Evolutionary conservation across 225 moss, liverwort and hornwort genomes (phyloP), one percentile per base, ranked within the genome.

Genomic region (Pleurozium schreberi): DNA sequence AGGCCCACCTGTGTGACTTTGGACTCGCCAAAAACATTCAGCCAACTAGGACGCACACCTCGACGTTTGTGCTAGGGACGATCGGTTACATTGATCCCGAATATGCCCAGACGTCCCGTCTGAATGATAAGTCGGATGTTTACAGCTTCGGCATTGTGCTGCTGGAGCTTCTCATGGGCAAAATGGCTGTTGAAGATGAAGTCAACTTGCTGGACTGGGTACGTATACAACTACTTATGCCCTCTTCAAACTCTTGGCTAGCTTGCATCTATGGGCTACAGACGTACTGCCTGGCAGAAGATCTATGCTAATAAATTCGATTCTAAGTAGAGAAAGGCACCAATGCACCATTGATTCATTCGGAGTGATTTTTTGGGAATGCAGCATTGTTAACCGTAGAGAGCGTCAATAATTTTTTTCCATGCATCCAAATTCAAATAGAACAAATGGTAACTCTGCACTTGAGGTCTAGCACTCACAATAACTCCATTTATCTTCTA

Each of bases 11-110:
- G 22, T 94, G 96, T 38, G 98, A 98, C 77, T 98, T 98, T 40
- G 98, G 98, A 26, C 96, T 98, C 30, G 98, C 98, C 71, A 95
- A 95, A 64, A 95, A 94, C 91, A 93, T 98, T 67, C 97, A 96
- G 86, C 92, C 94, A 55, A 90, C 98, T 13, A 93, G 95, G 78
- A 93, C 93, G 62, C 96, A 97, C 85, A 94, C 96, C n/a, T 98
- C 98, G 9, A 98, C 98, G 8, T 97, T 93, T 49, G 97, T 98
- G 78, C 92, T 97, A 80, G 98, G 98, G 11, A 98, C 98, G 4
- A 96, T 98, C 30, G 98, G 98, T 9, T 98, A 98, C 86, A 98
- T 98, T 50, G 98, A 98, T 87, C 98, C 98, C 11, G 98, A 98
- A 78, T 98, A 98, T 66, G 98, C 98, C 28, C 95, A 97, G 87